These are phyloP conservation scores for Ganoderma sp. DNA, from an alignment of 1,284 basidiomycete species.

Conservation along the genomic window DNA sequence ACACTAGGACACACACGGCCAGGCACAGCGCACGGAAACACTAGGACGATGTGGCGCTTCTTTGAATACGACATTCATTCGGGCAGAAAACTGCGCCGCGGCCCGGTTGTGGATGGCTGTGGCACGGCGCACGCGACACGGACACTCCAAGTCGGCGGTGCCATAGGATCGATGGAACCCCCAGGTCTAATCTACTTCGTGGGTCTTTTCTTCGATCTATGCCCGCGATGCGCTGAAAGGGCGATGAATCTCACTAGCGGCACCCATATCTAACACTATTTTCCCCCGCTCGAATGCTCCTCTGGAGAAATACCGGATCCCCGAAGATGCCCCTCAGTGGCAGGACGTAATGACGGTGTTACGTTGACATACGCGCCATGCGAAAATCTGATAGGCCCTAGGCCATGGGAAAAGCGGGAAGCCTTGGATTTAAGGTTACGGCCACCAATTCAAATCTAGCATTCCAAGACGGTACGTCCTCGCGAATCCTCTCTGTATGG, in stretches of 20 bases:
- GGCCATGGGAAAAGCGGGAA: constrained; percentile 31
- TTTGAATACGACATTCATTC: constrained; percentile 29
- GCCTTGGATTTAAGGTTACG: constrained; percentile 31
- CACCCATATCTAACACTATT: constrained; percentile 26
- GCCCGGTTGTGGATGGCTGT: constrained; percentile 21
- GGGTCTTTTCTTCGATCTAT: constrained; percentile 22
- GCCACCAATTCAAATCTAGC: constrained; percentile 27
- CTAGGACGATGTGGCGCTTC: constrained; percentile 23
- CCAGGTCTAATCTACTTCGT: constrained; percentile 22
- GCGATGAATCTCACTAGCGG: constrained; percentile 22
- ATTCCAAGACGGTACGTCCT: constrained; percentile 27
- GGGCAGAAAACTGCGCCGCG: constrained; percentile 23
- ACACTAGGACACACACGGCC: constrained; percentile 28
- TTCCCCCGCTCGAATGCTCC: constrained; percentile 27
- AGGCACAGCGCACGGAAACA: constrained; percentile 18
- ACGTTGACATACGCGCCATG: constrained; percentile 31
- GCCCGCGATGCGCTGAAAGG: constrained; percentile 15
- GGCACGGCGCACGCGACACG: constrained; percentile 11
- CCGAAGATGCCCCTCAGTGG: constrained; percentile 37
- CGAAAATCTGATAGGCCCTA: constrained; percentile 39
- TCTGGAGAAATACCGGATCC: constrained; percentile 38
- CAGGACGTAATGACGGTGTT: constrained; percentile 25
- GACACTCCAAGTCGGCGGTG: constrained; percentile 16
- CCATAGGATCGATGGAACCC: constrained; percentile 15
- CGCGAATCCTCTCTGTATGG: constrained; percentile 18